Evolutionary conservation across 371 early-diverging fungal genomes (phyloP), one percentile per base, ranked within the genome.

Genomic region (Massospora cicadina): DNA sequence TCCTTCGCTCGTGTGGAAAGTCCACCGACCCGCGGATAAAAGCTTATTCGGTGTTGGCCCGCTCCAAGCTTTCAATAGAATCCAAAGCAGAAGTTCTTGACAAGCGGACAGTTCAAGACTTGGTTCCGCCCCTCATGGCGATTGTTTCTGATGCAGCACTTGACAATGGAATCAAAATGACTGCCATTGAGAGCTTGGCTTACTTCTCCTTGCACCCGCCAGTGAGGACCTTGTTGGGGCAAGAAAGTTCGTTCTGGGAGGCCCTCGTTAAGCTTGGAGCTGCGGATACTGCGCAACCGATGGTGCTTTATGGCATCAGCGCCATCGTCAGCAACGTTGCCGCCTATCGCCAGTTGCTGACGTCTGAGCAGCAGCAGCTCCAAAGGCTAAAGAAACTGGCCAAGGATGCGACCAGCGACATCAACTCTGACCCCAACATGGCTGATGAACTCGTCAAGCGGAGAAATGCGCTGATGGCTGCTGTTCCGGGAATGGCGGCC

Each of bases 1-100:
- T 25, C 28, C 28, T 57, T 25, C 25, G 28, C 58, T 7, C 17
- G 7, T 57, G 23, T 12, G 23, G 25, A 25, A 57, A 57, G 28
- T 25, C 23, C 26, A 57, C 17, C 17, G 58, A 27, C 28, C 13
- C 25, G 17, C 25, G 13, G 28, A 25, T 57, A 12, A 57, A 27
- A 57, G 58, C 58, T 10, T 26, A 57, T 25, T 23, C 58, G 10
- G 28, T 57, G 17, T 57, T 57, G 26, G 58, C 28, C 7, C 23
- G 28, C 23, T 57, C 58, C 23, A 57, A 57, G 26, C 28, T 57
- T 25, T 57, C 58, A n/a, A 57, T 57, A 23, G 58, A 57, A n/a
- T 25, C 23, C 28, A 57, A 57, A 57, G 7, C 28, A 12, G n/a
- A 3, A 3, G 26, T 57, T 12, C 10, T 17, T 10, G n/a, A 57